Evolutionary conservation across 495 filamentous ascomycete species (phyloP), one percentile per base, ranked within the genome.

Genomic region (Daldinia childiae): DNA sequence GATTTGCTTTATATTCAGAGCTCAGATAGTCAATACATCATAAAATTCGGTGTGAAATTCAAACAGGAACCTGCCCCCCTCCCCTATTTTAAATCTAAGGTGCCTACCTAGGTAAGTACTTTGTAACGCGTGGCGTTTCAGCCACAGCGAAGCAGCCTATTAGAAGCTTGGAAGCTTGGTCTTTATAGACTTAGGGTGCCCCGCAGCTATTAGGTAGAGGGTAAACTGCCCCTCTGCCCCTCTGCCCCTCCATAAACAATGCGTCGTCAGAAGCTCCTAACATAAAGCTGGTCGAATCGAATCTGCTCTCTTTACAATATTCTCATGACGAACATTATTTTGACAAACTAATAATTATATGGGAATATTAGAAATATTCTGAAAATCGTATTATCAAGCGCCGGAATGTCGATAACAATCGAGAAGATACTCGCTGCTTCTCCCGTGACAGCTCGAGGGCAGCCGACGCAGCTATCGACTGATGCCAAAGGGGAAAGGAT

Each of bases 401-500:
- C 24, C 56, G 55, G 30, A 17, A 87, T 87, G 83, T 84, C 85
- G 21, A 82, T 88, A 75, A 78, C 79, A 26, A 80, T 86, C 69
- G 81, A 86, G 58, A 85, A 86, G 77, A 88, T 87, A 67, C 76
- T 87, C 32, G 85, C 85, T 24, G 85, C 85, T 27, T 77, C 82
- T 72, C 95, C 95, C 66, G 89, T 89, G 56, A 98, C 95, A 15
- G 90, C 87, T 64, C 90, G 95, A 69, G 94, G 94, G 58, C 90
- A 93, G 71, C 92, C 95, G 66, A 98, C 95, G 15, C 92, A 93
- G 75, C 89, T 99, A 56, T 95, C 94, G 32, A 88, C 90, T 24
- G 96, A 99, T 79, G 80, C 91, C 30, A 97, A 97, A 79, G 95
- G 96, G 62, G 91, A 98, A 82, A 89, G 93, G 64, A 89, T 99